Conservation (phyloP, 345 rosid species). For the Rhodamnia argentea region DNA sequence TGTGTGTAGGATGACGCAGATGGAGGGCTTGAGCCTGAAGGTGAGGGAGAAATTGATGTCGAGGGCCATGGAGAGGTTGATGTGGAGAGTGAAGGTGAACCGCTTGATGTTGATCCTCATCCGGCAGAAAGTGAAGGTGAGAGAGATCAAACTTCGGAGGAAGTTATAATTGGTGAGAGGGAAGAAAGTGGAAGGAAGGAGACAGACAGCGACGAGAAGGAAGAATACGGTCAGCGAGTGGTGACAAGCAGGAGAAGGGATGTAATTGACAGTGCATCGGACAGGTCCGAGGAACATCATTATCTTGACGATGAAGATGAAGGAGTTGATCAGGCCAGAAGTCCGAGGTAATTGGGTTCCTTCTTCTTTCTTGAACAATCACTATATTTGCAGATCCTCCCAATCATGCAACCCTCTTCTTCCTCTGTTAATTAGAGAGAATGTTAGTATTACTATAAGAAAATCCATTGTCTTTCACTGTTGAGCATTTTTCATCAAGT, state of each 20-base stretch:
- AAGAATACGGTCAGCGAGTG: slow-evolving; percentile 55
- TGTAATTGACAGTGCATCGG: slow-evolving; percentile 78
- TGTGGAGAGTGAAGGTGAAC: slow-evolving; percentile 64
- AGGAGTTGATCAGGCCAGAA: slow-evolving; percentile 77
- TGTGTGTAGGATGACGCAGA: slow-evolving; percentile 71
- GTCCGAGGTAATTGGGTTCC: slow-evolving; percentile 38
- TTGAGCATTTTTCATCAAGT: neutral
- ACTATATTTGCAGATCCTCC: neutral
- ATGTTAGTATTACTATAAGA: neutral
- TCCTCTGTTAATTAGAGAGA: neutral
- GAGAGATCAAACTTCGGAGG: slow-evolving; percentile 74
- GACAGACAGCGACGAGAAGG: slow-evolving; percentile 60
- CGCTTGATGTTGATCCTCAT: slow-evolving; percentile 55
- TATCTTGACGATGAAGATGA: slow-evolving; percentile 69
- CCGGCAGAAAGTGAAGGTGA: slow-evolving; percentile 93
- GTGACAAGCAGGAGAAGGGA: slow-evolving; percentile 50
- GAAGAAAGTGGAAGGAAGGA: slow-evolving; percentile 73
- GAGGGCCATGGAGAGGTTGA: slow-evolving; percentile 59
- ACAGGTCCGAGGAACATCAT: slow-evolving; percentile 69
- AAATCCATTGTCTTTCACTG: neutral
- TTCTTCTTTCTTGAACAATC: neutral
- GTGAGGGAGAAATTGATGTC: slow-evolving; percentile 24
- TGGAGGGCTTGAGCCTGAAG: slow-evolving; percentile 56
- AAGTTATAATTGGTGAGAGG: slow-evolving; percentile 51
- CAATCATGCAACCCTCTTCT: neutral